Conservation (phyloP, 768 basidiomycete species). For the Podaxis sp. region DNA sequence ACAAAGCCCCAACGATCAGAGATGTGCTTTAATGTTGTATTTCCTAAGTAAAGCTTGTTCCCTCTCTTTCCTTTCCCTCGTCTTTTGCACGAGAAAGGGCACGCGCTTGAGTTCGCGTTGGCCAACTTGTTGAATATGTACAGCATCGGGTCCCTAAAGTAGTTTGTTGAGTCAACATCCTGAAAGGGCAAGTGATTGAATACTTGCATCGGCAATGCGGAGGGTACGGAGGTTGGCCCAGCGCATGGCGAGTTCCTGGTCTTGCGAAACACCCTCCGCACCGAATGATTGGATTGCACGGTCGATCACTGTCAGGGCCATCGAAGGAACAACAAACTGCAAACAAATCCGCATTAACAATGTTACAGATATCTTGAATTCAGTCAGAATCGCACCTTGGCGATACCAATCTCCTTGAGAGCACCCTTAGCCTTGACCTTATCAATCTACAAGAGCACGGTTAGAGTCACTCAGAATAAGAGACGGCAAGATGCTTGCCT, state of each 20-base stretch:
- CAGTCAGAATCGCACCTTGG: slow-evolving; percentile 59
- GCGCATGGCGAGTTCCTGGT: slow-evolving; percentile 71
- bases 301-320: slow-evolving; percentile 87
- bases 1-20: slow-evolving; percentile 27
- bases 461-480: not conserved
- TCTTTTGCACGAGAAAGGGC: slow-evolving; percentile 49
- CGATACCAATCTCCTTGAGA: slow-evolving; percentile 94
- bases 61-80: slow-evolving; percentile 51
- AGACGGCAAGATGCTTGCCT: slow-evolving; percentile 37
- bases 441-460: slow-evolving; percentile 61
- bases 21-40: slow-evolving; percentile 54
- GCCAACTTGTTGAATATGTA: slow-evolving; percentile 95
- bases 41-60: slow-evolving; percentile 58
- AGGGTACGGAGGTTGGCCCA: slow-evolving; percentile 85
- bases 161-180: slow-evolving; percentile 5
- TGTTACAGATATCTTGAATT: not conserved
- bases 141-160: slow-evolving; percentile 73
- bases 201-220: slow-evolving; percentile 77
- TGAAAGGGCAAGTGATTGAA: slow-evolving; percentile 1
- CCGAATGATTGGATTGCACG: slow-evolving; percentile 95
- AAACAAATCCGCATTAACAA: slow-evolving; percentile 1
- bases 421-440: slow-evolving; percentile 89
- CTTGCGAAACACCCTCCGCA: slow-evolving; percentile 94
- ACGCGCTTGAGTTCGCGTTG: slow-evolving; percentile 83
- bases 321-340: slow-evolving; percentile 89